Evolutionary conservation across 1,284 basidiomycete species (phyloP), one percentile per base, ranked within the genome.

Genomic region (Hemileia vastatrix): DNA sequence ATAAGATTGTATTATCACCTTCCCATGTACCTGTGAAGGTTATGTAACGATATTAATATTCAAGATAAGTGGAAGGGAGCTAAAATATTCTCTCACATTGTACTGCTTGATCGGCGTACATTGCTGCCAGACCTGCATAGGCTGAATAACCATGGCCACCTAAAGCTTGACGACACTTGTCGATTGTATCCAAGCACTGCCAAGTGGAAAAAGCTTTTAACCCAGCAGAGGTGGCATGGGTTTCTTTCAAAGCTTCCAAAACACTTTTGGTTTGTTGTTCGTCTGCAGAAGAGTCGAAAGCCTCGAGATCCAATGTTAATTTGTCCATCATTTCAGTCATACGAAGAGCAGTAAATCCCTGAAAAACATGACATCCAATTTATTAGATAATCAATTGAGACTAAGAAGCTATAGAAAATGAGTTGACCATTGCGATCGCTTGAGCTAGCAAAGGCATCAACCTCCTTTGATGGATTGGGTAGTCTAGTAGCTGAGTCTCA

Each of bases 161-260:
- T 63, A 78, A 79, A n/a, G 79, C 73, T 72, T 82, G 78, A 54
- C 81, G 74, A 65, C 80, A 81, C 59, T 78, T 80, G 69, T 82
- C 81, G 58, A 83, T 82, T 18, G 80, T 80, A 65, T 81, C 79
- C 54, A 83, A 76, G 52, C 79, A 80, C 6, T 77, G 77, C 81
- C 81, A 83, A 4, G 81, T 82, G 71, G 81, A 83, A 77, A 82
- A 82, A 15, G 81, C 81, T 76, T 83, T 83, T 57, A 83, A 75
- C 33, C 81, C 81, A 1, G 81, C 80, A 27, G 79, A 80, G 2
- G 81, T 81, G 1, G 81, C 79, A 69, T 83, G 81, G 2, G 80
- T 82, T 72, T 82, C 81, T 74, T 82, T 82, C 66, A 83, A 77
- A 75, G 80, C 81, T 65, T 81, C 77, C 44, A 78, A 65, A 13